These are phyloP conservation scores for Ceriops zippeliana DNA, from an alignment of 345 rosid genomes.

Conservation along the genomic window DNA sequence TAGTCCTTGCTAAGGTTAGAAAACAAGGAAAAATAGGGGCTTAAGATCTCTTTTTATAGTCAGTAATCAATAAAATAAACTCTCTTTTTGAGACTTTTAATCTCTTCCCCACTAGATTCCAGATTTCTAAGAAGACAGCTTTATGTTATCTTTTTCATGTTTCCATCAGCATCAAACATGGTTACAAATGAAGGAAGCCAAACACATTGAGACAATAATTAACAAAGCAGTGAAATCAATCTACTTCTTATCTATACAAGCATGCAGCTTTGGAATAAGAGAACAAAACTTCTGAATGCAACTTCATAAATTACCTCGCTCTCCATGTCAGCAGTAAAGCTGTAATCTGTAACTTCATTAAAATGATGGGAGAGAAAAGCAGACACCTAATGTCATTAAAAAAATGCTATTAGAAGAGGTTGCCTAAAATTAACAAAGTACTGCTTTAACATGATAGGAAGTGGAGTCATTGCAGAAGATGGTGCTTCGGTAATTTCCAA, in stretches of 20 bases:
- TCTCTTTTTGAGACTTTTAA: too few species aligned
- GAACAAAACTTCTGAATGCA: conserved; percentile 4
- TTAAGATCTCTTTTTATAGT: too few species aligned
- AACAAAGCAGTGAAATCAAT: too few species aligned
- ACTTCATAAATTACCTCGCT: conserved; percentile 55
- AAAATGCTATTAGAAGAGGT: neutral
- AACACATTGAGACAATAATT: too few species aligned
- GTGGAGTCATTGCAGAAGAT: too few species aligned
- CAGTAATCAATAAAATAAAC: too few species aligned
- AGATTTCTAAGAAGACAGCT: too few species aligned
- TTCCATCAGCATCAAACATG: neutral
- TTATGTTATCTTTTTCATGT: too few species aligned
- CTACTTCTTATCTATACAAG: neutral
- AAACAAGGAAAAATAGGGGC: too few species aligned
- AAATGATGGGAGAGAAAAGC: conserved; percentile 89
- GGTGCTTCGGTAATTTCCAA: too few species aligned
- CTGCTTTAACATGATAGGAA: neutral
- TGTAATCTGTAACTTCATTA: conserved; percentile 87
- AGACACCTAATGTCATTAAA: conserved; percentile 57
- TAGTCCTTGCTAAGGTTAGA: too few species aligned
- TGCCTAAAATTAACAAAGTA: conserved; percentile 5
- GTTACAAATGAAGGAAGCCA: neutral
- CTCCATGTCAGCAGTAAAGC: conserved; percentile 99
- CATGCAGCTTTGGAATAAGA: neutral
- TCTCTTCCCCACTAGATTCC: too few species aligned